Evolutionary conservation across 805 yeast species (phyloP), one percentile per base, ranked within the genome.

Genomic region (Yamadazyma paraphyllophila): DNA sequence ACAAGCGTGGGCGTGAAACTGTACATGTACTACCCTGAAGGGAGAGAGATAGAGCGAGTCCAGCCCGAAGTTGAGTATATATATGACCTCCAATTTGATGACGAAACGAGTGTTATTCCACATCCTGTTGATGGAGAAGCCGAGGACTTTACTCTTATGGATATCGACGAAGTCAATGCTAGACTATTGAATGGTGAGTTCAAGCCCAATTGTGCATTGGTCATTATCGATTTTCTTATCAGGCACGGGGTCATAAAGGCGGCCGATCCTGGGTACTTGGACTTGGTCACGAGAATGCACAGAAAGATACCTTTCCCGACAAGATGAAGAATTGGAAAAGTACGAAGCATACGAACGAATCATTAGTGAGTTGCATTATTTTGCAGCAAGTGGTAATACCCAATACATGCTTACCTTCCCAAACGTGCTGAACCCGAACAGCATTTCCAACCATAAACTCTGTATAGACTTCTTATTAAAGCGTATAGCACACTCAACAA

Each of bases 61-160:
- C 97, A 91, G 59, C 97, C 97, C 0, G 99, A 94, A 62, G 82
- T 87, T 8, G 92, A 90, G 59, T 87, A 81, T 57, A 66, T 85
- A 4, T 94, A 80, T 60, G 99, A 94, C 56, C 53, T 94, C 43
- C 66, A 66, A 40, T 76, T 82, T 61, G 76, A 73, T 25, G 71
- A 67, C 14, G 74, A 66, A 25, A 61, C 40, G 32, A 63, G 47
- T 58, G 69, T 31, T 34, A 52, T 49, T 82, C 97, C 75, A 4
- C 51, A 43, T 4, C 76, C 46, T 46, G 62, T 57, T n/a, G 77
- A 72, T 42, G 69, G 57, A 82, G 96, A 71, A 85, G 73, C 89
- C 0, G 85, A 82, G 48, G 81, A 78, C 48, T 94, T 94, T 63
- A 57, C 65, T 46, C 68, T 91, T 37, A 71, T 88, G 81, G 61